Base-by-base conservation (phyloP, 768 basidiomycete genomes). In the Lactifluus echinatus region DNA sequence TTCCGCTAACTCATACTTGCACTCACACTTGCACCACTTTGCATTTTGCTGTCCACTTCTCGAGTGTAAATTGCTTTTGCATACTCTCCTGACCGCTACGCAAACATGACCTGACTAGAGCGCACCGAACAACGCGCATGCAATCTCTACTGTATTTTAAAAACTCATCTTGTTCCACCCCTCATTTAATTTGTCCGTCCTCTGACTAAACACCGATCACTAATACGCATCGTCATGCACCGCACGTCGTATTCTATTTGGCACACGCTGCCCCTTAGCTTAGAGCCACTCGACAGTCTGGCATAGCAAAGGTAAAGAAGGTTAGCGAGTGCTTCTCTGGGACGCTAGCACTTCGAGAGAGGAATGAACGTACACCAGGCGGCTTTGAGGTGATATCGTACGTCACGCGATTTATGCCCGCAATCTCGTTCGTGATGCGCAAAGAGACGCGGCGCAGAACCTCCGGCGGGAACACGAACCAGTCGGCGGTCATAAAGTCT, bases 401-500 rank as follows among this genome's bases (percentile, higher is more conserved):
- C 8, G 92, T 92, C 40, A 97, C 89, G 39, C 94, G 84, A 74
- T 97, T 97, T 69, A 98, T 84, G n/a, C 96, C 96, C 61, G 79
- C 76, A 8, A 96, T 95, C 71, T 99, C 96, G 70, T 98, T 99
- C 36, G 96, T 99, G 63, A 99, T 98, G 55, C 96, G 80, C 46
- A 91, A 93, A 21, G 94, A 97, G 66, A 99, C 92, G 64, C 85
- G 84, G 60, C 87, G 84, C 57, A 99, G 73, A 11, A 98, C 83
- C 42, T 87, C 85, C 15, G 92, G 75, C 26, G 95, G 94, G 79
- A 98, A 99, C n/a, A 89, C 84, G 74, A 89, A 97, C 95, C 95
- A 98, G 70, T 98, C 95, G 34, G 96, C 96, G 14, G 96, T 99
- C 96, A 99, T 99, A 69, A 99, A 99, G 71, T 99, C 96, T 69